A percentile compares a stretch with the other conserved stretches of the same genome.
These are phyloP conservation scores for Chlorella sorokiniana DNA, from an alignment of 139 green algal genomes.

Conservation along the genomic window DNA sequence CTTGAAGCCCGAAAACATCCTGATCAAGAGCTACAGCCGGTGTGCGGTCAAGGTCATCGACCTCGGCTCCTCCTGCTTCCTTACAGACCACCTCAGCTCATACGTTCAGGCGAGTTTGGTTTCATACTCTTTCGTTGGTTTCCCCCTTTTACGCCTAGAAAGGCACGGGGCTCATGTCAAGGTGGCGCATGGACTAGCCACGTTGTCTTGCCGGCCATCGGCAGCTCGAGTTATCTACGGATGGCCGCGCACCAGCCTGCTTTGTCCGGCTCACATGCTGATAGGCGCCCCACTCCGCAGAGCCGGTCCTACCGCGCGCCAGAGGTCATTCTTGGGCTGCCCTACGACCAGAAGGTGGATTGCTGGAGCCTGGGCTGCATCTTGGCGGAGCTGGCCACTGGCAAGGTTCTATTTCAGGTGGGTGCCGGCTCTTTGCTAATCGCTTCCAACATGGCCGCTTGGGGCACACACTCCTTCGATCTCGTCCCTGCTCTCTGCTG, in stretches of 20 bases:
- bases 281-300: conserved; percentile 65
- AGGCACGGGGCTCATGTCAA: too few species aligned
- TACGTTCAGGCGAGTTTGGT: conserved; percentile 83
- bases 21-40: conserved; percentile 86
- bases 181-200: too few species aligned
- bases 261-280: not conserved
- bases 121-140: too few species aligned
- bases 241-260: not conserved
- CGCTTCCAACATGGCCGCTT: not conserved
- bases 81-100: conserved; percentile 86
- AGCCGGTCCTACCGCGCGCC: conserved; percentile 92
- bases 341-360: conserved; percentile 90
- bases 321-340: conserved; percentile 92
- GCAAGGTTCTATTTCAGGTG: conserved; percentile 88
- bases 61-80: conserved; percentile 92
- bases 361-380: conserved; percentile 97
- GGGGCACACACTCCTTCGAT: not conserved
- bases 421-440: not conserved
- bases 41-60: conserved; percentile 95
- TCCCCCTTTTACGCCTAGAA: too few species aligned
- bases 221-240: too few species aligned
- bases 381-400: conserved; percentile 90
- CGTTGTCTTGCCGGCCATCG: too few species aligned
- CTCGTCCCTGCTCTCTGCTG: conserved; percentile 22
- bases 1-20: conserved; percentile 98